Conservation (phyloP, 352 stramenopile species). For the Hyphochytrium catenoides region DNA sequence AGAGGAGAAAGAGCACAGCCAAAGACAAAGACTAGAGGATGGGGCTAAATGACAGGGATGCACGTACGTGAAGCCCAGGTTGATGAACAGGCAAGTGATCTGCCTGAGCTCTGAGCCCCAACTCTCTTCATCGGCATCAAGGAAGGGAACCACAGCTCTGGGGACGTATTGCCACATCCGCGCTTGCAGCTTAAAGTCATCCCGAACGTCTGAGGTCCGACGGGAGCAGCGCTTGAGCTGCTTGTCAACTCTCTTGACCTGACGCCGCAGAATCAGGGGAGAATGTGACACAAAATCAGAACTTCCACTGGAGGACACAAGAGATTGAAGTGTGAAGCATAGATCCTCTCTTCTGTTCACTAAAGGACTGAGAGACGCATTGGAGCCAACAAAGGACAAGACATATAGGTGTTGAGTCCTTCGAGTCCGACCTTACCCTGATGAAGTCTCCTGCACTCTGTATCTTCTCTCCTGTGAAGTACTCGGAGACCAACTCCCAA, state of each 20-base stretch:
- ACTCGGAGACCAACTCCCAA: conserved; percentile 35
- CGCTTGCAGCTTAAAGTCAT: conserved; percentile 44
- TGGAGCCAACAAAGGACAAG: too few relatives aligned
- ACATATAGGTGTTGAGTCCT: too few relatives aligned
- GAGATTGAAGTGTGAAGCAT: neutral
- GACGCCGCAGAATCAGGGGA: too few relatives aligned
- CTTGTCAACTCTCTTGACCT: conserved; percentile 23
- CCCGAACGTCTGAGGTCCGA: conserved; percentile 34
- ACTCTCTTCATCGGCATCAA: conserved; percentile 71
- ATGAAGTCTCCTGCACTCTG: neutral
- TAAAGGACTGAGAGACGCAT: too few relatives aligned
- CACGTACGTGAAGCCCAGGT: conserved; percentile 63
- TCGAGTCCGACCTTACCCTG: neutral
- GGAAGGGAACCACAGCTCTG: conserved; percentile 65
- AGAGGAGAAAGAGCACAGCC: too few relatives aligned
- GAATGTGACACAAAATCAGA: too few relatives aligned
- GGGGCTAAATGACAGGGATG: too few relatives aligned
- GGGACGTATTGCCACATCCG: conserved; percentile 75
- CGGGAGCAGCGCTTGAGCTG: conserved; percentile 36
- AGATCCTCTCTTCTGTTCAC: neutral
- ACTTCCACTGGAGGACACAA: too few relatives aligned
- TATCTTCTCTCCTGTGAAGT: conserved; percentile 28
- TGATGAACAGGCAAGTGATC: conserved; percentile 78
- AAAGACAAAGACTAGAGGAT: too few relatives aligned
- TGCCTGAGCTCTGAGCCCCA: conserved; percentile 73